A percentile compares a stretch with the other conserved stretches of the same genome.
phyloP scores from a whole-genome alignment of 1,284 basidiomycete genomes.

The Microbotryum silenes-acaulis region DNA sequence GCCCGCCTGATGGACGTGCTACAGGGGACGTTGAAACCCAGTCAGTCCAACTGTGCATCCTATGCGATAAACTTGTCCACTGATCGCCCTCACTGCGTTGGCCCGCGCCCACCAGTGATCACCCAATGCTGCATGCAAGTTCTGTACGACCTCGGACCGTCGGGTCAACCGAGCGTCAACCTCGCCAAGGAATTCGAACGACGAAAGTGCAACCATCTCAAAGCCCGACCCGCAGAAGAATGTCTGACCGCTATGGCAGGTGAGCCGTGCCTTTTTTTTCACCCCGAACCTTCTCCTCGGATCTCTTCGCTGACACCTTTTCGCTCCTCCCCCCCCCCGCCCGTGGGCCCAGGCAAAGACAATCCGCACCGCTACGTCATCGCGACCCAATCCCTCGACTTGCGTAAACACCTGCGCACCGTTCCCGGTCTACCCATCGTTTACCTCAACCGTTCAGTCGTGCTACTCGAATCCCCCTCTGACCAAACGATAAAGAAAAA shows the following conservation, averaged over 20 bases:
- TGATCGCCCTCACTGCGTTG: background rate
- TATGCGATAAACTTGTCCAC: too few relatives aligned
- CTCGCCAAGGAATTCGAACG: constrained; percentile 89
- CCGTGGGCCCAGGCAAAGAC: constrained; percentile 52
- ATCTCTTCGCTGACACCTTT: background rate
- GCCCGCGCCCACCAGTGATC: constrained; percentile 59
- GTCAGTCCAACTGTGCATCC: constrained; percentile 49
- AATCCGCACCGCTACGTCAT: constrained; percentile 88
- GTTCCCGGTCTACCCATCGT: constrained; percentile 78
- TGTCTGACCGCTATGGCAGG: constrained; percentile 77
- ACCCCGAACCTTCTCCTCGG: background rate
- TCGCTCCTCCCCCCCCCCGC: constrained; percentile 1
- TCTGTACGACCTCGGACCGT: constrained; percentile 68
- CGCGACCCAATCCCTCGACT: constrained; percentile 63
- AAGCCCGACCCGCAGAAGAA: constrained; percentile 64
- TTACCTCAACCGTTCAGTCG: constrained; percentile 79
- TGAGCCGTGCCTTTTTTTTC: constrained; percentile 33
- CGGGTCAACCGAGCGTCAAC: constrained; percentile 64
- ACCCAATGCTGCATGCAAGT: constrained; percentile 91
- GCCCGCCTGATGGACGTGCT: constrained; percentile 66
- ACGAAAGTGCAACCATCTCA: constrained; percentile 80
- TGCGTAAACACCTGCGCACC: constrained; percentile 57
- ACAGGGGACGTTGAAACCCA: constrained; percentile 78
- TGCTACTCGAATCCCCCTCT: constrained; percentile 80
- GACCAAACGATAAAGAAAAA: constrained; percentile 65